phyloP scores from a whole-genome alignment of 2,329 filamentous ascomycete species.

The Lasiodiplodia sp. region DNA sequence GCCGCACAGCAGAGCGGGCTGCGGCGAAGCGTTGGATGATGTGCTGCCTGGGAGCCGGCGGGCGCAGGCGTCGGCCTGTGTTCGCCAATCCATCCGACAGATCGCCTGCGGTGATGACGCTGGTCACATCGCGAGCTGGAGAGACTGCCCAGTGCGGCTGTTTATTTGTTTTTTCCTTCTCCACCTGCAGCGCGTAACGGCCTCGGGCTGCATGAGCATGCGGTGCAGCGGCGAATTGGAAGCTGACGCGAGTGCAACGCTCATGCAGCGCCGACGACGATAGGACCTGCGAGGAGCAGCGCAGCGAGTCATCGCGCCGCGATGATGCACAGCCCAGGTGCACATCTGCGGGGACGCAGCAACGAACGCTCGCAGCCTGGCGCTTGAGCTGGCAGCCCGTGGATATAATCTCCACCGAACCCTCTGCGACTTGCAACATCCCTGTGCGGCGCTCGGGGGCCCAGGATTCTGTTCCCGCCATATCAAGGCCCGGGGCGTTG shows the following conservation, averaged over 20 bases:
- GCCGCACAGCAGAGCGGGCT: background rate
- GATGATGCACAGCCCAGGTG: conserved; percentile 21
- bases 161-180: conserved; percentile 12
- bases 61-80: conserved; percentile 16
- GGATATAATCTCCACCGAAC: conserved; percentile 14
- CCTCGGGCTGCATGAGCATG: conserved; percentile 12
- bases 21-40: conserved; percentile 22
- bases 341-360: conserved; percentile 22
- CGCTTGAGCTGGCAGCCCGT: background rate
- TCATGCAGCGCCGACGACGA: conserved; percentile 22
- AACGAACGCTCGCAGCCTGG: conserved; percentile 1
- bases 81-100: conserved; percentile 15
- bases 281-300: conserved; percentile 5
- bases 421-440: background rate
- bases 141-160: conserved; percentile 10
- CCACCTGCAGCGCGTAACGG: conserved; percentile 22
- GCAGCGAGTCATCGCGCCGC: conserved; percentile 12
- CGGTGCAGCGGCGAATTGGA: conserved; percentile 4
- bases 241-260: conserved; percentile 25
- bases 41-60: background rate
- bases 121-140: conserved; percentile 7
- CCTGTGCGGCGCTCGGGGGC: conserved; percentile 2
- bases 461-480: conserved; percentile 13
- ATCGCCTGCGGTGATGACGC: conserved; percentile 17
- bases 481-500: conserved; percentile 6